Base-by-base conservation (phyloP, 1,139 yeast genomes). In the Magnusiomyces suaveolens region DNA sequence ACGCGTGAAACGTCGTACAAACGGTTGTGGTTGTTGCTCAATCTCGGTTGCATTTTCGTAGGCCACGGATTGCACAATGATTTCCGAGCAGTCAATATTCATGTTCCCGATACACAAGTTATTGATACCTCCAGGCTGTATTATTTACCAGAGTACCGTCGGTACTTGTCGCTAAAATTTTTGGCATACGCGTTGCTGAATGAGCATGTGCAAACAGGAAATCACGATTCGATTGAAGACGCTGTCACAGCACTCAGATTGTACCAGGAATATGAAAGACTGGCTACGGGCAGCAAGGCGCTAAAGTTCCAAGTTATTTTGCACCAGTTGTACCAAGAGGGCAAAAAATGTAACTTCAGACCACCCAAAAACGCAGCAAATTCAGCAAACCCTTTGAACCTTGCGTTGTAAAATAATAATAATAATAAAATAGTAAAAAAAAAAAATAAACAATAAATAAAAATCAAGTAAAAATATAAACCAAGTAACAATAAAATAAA, bases 201-300 rank as follows among this genome's bases (percentile, higher is more conserved):
- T 46, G 83, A 82, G 59, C 78, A 82, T 52, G 96, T 94, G 23
- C 98, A 94, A 68, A 82, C 82, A 1, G 96, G 95, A 1, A 90
- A 90, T 66, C 99, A 94, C 68, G 97, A 94, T 67, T 90, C 97
- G 0, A 88, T 92, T 49, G 98, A 94, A 66, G 99, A 94, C 72
- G 97, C 99, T 0, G 74, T 78, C 55, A 84, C 94, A 14, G 98
- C 99, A 0, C 75, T 94, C 61, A 70, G 80, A 52, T 72, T 94
- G 48, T 94, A 87, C 71, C 80, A 81, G 60, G 83, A 81, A 65
- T 90, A 87, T 64, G 70, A 79, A 62, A 82, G 83, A 61, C 74
- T 90, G 60, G 6, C 4, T 10, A 14, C 43, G 12, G 72, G 74
- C 55, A 75, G 73, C 2, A 92, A 87, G 0, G 14, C 44, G 16